These are phyloP conservation scores for Aspergillus wentii DNA, from an alignment of 495 filamentous ascomycete genomes.

Conservation along the genomic window DNA sequence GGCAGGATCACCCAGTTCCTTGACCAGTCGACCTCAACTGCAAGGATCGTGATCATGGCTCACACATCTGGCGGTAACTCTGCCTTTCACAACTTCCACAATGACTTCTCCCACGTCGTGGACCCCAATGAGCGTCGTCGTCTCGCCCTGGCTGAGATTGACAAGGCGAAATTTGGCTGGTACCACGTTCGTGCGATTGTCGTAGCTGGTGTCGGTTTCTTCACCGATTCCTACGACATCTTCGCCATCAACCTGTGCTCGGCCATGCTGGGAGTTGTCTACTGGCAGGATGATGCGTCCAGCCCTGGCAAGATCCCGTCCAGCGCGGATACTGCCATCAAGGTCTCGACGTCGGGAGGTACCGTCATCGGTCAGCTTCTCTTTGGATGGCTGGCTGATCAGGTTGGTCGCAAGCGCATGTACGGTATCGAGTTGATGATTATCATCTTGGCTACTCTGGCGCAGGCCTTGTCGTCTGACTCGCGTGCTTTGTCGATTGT, in stretches of 20 bases:
- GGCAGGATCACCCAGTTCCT: too few species aligned
- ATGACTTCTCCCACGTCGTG: conserved; percentile 49
- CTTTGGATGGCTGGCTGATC: conserved; percentile 78
- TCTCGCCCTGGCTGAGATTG: conserved; percentile 71
- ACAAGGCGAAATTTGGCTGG: conserved; percentile 76
- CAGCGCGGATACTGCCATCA: conserved; percentile 74
- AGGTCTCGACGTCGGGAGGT: conserved; percentile 80
- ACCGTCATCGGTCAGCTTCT: conserved; percentile 81
- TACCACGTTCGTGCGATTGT: conserved; percentile 70
- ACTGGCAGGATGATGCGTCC: conserved; percentile 51
- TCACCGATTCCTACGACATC: conserved; percentile 75
- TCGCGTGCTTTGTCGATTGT: conserved; percentile 67
- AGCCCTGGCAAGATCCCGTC: conserved; percentile 53
- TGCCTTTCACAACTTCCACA: conserved; percentile 66
- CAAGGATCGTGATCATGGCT: too few species aligned
- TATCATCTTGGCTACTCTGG: conserved; percentile 81
- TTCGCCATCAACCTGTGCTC: conserved; percentile 74
- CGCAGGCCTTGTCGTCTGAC: conserved; percentile 63
- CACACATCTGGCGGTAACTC: conserved; percentile 55
- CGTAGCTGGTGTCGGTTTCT: conserved; percentile 82
- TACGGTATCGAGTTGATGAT: conserved; percentile 86
- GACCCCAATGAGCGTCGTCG: conserved; percentile 73
- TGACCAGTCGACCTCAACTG: too few species aligned
- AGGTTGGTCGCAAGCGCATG: conserved; percentile 75
- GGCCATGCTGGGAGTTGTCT: conserved; percentile 69